These are phyloP conservation scores for Euphorbia corollata DNA, from an alignment of 441 rosid genomes.

Conservation along the genomic window DNA sequence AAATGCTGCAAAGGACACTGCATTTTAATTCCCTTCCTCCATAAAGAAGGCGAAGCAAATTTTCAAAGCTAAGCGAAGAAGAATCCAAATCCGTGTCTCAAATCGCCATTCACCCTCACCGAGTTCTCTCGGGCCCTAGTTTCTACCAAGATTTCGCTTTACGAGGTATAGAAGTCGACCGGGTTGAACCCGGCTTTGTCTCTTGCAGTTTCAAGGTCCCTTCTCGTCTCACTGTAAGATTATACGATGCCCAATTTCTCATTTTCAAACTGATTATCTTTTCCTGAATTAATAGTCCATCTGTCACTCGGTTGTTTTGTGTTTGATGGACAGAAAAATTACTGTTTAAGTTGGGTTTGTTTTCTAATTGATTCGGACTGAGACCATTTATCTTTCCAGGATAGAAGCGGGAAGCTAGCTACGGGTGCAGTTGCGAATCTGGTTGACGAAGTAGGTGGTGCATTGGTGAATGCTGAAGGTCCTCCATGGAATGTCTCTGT, in stretches of 20 bases:
- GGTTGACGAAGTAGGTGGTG: constrained; percentile 80
- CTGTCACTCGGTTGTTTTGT: neutral
- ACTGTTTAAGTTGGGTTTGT: neutral
- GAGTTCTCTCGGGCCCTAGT: constrained; percentile 33
- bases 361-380: neutral
- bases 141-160: constrained; percentile 62
- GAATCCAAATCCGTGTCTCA: constrained; percentile 36
- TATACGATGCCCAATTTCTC: neutral
- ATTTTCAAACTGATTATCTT: neutral
- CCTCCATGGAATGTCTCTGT: constrained; percentile 62
- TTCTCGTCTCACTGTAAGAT: constrained; percentile 67
- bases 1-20: no score
- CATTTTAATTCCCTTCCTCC: neutral
- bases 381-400: constrained; percentile 34
- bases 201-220: constrained; percentile 76
- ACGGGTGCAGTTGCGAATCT: constrained; percentile 71
- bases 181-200: constrained; percentile 59
- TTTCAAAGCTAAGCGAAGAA: constrained; percentile 39
- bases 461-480: constrained; percentile 54
- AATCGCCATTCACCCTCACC: constrained; percentile 40
- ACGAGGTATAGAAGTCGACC: constrained; percentile 65
- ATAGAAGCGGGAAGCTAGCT: constrained; percentile 57
- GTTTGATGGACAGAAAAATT: neutral
- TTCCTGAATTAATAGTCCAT: neutral
- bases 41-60: constrained; percentile 55